Conservation (phyloP, 805 yeast species). For the Priceomyces melissophilus region DNA sequence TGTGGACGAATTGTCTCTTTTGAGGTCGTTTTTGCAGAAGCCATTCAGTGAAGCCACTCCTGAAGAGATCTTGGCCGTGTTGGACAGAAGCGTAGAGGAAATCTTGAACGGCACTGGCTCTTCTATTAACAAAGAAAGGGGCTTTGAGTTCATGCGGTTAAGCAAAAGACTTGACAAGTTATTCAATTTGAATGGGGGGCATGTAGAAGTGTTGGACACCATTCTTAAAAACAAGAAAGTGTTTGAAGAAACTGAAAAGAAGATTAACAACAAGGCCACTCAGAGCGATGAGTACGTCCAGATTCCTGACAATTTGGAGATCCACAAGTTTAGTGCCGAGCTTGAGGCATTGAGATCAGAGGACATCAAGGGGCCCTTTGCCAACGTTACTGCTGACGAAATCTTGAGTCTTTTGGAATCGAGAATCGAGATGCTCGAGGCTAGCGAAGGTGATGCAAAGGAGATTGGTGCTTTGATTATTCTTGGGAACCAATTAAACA, state of each 20-base stretch:
- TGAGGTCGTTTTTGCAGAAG: slow-evolving; percentile 8
- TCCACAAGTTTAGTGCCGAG: slow-evolving; percentile 12
- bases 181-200: slow-evolving; percentile 52
- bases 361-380: slow-evolving; percentile 12
- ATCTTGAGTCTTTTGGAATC: slow-evolving; percentile 13
- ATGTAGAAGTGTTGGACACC: slow-evolving; percentile 6
- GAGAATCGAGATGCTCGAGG: slow-evolving; percentile 11
- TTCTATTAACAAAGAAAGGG: slow-evolving; percentile 10
- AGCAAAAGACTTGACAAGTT: slow-evolving; percentile 15
- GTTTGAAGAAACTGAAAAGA: slow-evolving; percentile 5
- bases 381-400: slow-evolving; percentile 8
- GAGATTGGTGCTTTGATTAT: not conserved
- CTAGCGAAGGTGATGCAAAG: not conserved
- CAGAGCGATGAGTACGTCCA: slow-evolving; percentile 7
- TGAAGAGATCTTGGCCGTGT: slow-evolving; percentile 8
- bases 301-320: slow-evolving; percentile 14
- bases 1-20: slow-evolving; percentile 10
- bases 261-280: not conserved
- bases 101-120: slow-evolving; percentile 7
- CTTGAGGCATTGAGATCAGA: slow-evolving; percentile 17
- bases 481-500: not conserved
- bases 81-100: slow-evolving; percentile 6
- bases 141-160: slow-evolving; percentile 13
- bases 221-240: slow-evolving; percentile 3
- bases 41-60: slow-evolving; percentile 7